A percentile compares a stretch with the other conserved stretches of the same genome.
Evolutionary conservation across 345 rosid genomes (phyloP).

Genomic region (Populus pruinosa): DNA sequence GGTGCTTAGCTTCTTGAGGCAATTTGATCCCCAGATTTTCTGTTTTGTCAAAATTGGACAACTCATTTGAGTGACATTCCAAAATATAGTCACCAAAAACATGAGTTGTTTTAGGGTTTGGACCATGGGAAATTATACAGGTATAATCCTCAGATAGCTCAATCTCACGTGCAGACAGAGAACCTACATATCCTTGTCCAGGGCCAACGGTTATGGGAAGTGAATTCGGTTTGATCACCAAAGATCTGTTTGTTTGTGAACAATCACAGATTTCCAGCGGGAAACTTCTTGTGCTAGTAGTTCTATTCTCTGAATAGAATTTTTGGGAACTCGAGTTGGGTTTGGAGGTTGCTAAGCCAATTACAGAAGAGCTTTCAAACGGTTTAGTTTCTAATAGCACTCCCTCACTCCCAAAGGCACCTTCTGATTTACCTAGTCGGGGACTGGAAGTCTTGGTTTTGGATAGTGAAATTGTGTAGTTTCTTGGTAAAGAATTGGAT

Average conservation of each 20-base stretch:
- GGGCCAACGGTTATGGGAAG: constrained; percentile 19
- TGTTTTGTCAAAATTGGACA: constrained; percentile 13
- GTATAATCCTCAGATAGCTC: constrained; percentile 95
- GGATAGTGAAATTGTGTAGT: constrained; percentile 38
- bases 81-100: constrained; percentile 73
- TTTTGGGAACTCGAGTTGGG: constrained; percentile 9
- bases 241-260: constrained; percentile 5
- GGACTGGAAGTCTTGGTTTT: constrained; percentile 31
- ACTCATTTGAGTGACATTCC: constrained; percentile 46
- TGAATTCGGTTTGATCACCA: constrained; percentile 14
- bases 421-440: constrained; percentile 47
- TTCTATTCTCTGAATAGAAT: constrained; percentile 14
- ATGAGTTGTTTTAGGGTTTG: constrained; percentile 76
- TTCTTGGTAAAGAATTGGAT: constrained; percentile 51
- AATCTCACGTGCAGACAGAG: constrained; percentile 60
- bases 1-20: constrained; percentile 9
- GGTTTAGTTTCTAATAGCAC: constrained; percentile 34
- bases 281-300: not conserved
- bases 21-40: constrained; percentile 18
- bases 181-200: constrained; percentile 20
- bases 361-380: constrained; percentile 6
- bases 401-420: constrained; percentile 62
- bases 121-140: constrained; percentile 72
- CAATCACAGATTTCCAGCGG: constrained; percentile 7
- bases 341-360: no score